Conservation (phyloP, 768 basidiomycete genomes). For the Lentinula sp. region DNA sequence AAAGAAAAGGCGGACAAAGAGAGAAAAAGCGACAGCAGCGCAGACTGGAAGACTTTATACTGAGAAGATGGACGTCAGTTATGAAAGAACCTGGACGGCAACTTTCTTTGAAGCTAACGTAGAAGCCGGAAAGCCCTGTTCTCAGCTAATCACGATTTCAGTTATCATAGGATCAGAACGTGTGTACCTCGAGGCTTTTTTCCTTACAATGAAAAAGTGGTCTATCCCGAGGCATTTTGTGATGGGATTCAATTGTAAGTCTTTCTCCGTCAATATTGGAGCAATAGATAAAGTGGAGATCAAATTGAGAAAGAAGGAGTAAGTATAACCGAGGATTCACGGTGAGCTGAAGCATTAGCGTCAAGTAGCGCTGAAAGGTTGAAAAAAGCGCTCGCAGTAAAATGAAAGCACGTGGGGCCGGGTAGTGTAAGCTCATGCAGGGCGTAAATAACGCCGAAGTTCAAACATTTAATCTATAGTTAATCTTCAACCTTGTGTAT, state of each 20-base stretch:
- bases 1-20: constrained; percentile 20
- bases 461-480: too few species aligned
- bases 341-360: too few species aligned
- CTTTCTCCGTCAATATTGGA: background rate
- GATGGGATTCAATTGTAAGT: background rate
- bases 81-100: background rate
- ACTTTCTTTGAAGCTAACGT: background rate
- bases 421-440: too few species aligned
- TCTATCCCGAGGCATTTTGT: background rate
- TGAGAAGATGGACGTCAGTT: constrained; percentile 5
- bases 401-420: too few species aligned
- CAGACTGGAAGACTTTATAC: constrained; percentile 28
- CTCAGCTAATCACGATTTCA: constrained; percentile 25
- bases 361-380: too few species aligned
- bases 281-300: background rate
- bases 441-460: too few species aligned
- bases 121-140: constrained; percentile 1
- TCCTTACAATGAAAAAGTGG: background rate
- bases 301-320: background rate
- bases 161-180: constrained; percentile 36
- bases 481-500: background rate
- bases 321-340: background rate
- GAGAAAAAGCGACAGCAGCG: constrained; percentile 15
- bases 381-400: too few species aligned
- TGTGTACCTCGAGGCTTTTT: constrained; percentile 37